Base-by-base conservation (phyloP, 805 yeast species). In the Lipomyces starkeyi region DNA sequence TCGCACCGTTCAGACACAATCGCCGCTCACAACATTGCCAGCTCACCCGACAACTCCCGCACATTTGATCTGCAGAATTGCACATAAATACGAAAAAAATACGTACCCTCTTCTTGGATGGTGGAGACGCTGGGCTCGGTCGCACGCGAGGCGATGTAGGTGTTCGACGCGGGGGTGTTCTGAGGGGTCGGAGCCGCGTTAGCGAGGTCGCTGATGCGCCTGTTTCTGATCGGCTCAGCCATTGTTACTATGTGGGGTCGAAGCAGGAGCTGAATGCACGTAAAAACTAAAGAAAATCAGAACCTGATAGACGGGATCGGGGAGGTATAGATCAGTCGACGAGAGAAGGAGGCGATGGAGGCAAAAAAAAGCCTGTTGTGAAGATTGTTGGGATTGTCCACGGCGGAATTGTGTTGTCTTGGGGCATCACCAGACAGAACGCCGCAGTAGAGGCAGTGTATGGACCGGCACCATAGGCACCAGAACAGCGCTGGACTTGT, bases 111-210 rank as follows among this genome's bases (percentile, higher is more conserved):
- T 77, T 93, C 97, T 72, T 83, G 85, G 76, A 91, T 91, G 57
- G 97, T 91, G 62, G 91, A 87, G 61, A 88, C 82, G 64, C 79
- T 72, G 52, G 83, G 78, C 71, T 74, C 64, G 77, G 73, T 69
- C 37, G 77, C 78, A 65, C 84, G 82, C 77, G 85, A 87, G 78
- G 77, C 78, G 73, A 92, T 71, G 59, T 69, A 81, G 55, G 91
- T 84, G 49, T 89, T 91, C 47, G 94, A 88, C 2, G 98, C 91
- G 17, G 99, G 99, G 0, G 99, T 95, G 84, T 95, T 95, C 78
- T 95, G 99, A 4, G 99, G 99, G 0, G 99, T 95, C 58, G 99
- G 99, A 6, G 99, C 74, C n/a, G 72, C 98, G 75, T 88, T 87
- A 71, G 94, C 90, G 73, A 91, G 86, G 77, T 91, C 91, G 77